phyloP scores from a whole-genome alignment of 495 filamentous ascomycete species.

The Thermochaetoides thermophila region DNA sequence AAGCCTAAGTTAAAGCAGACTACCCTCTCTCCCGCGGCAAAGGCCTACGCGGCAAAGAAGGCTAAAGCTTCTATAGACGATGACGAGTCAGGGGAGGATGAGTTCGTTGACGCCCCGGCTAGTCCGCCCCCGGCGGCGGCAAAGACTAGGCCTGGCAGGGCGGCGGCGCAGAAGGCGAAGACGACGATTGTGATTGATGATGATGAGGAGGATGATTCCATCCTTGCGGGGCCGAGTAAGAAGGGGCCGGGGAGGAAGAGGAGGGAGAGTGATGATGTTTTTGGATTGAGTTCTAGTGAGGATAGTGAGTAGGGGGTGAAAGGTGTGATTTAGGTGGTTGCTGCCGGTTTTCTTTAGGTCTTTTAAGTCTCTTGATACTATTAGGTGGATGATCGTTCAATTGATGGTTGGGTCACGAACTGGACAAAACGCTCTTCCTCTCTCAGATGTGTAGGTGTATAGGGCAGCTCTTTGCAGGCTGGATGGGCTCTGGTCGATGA shows the following conservation, averaged over 20 bases:
- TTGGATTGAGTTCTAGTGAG: conserved; percentile 14
- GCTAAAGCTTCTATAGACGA: conserved; percentile 40
- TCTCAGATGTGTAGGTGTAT: too few species aligned
- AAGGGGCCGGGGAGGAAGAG: not conserved
- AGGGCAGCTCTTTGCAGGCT: too few species aligned
- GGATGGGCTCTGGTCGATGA: too few species aligned
- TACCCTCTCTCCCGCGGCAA: conserved; percentile 57
- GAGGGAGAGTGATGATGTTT: conserved; percentile 5
- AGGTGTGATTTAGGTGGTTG: too few species aligned
- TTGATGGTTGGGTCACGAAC: too few species aligned
- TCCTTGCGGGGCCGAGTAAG: not conserved
- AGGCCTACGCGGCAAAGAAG: conserved; percentile 63
- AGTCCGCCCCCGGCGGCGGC: conserved; percentile 28
- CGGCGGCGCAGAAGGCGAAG: conserved; percentile 28
- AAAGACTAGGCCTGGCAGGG: conserved; percentile 30
- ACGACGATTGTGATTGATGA: conserved; percentile 27
- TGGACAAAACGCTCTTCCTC: too few species aligned
- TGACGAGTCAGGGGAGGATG: conserved; percentile 27
- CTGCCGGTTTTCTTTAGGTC: too few species aligned
- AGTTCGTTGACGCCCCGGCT: conserved; percentile 22
- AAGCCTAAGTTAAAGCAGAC: conserved; percentile 22
- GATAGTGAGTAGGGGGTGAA: conserved; percentile 10
- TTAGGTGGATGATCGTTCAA: too few species aligned
- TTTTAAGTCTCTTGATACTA: too few species aligned
- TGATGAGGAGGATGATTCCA: conserved; percentile 22